These are phyloP conservation scores for Carex myosuroides DNA, from an alignment of 176 grass and related monocot species.

Conservation along the genomic window DNA sequence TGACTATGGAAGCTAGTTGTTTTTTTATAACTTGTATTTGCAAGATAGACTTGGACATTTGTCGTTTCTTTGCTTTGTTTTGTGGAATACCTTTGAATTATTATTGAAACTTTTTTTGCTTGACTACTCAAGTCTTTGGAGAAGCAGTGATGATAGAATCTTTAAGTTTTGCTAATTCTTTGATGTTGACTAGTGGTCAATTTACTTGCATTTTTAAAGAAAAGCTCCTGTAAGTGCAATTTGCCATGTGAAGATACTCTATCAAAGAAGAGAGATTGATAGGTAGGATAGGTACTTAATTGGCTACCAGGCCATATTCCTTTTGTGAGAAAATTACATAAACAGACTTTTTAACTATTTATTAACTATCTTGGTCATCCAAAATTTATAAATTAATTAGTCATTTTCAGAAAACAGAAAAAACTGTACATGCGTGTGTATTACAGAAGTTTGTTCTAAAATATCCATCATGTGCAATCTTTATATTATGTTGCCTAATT, in stretches of 20 bases:
- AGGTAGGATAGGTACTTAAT: neutral
- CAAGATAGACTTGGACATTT: neutral
- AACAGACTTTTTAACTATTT: neutral
- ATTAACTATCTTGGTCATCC: neutral
- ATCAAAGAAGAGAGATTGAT: neutral
- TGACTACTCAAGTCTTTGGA: neutral
- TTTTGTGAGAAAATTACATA: neutral
- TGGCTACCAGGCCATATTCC: neutral
- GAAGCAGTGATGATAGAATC: neutral
- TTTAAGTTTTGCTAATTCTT: neutral
- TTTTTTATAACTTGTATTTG: neutral
- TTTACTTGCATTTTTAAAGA: neutral
- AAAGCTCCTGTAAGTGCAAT: neutral
- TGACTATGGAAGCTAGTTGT: neutral
- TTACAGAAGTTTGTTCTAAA: neutral
- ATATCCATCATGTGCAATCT: neutral
- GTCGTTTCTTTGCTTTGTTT: neutral
- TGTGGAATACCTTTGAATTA: neutral
- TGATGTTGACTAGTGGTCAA: conserved; percentile 12
- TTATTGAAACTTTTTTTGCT: neutral
- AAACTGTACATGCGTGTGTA: neutral
- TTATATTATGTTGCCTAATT: neutral
- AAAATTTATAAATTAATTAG: neutral
- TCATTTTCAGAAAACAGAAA: neutral
- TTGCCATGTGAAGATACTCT: neutral